These are phyloP conservation scores for Pachysandra terminalis DNA, from an alignment of 164 flowering plant genomes.

Conservation along the genomic window DNA sequence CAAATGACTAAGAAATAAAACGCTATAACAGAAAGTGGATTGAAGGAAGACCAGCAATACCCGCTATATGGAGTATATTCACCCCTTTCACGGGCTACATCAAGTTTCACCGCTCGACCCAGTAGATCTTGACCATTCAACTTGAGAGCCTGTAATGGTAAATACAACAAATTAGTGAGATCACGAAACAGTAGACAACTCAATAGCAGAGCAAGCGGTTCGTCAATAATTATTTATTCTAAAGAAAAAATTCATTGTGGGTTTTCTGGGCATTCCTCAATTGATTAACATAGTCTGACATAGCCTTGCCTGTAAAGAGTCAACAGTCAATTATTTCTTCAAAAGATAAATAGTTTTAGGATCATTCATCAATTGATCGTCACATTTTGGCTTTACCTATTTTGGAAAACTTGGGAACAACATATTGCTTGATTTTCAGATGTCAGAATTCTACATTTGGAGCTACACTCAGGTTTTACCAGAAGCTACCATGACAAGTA, in stretches of 20 bases:
- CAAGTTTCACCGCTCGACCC: conserved; percentile 63
- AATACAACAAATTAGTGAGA: neutral
- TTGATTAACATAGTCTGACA: neutral
- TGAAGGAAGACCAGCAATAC: conserved; percentile 17
- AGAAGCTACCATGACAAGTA: no score
- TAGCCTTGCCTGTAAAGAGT: neutral
- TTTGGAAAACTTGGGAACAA: no score
- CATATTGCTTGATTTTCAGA: no score
- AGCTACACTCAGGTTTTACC: no score
- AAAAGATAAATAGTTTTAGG: no score
- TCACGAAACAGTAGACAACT: neutral
- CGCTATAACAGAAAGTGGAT: neutral
- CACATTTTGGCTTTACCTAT: no score
- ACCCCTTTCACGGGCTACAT: conserved; percentile 72
- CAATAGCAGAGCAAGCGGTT: neutral
- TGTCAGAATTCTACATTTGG: no score
- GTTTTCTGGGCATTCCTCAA: neutral
- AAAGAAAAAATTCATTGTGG: neutral
- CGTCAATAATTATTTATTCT: no score
- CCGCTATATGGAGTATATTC: conserved; percentile 54
- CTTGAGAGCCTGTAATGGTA: conserved; percentile 52
- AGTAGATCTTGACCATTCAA: conserved; percentile 48
- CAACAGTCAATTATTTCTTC: no score
- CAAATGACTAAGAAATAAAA: neutral
- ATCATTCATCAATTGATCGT: no score